Evolutionary conservation across 441 rosid species (phyloP), one percentile per base, ranked within the genome.

Genomic region (Adansonia gregorii): DNA sequence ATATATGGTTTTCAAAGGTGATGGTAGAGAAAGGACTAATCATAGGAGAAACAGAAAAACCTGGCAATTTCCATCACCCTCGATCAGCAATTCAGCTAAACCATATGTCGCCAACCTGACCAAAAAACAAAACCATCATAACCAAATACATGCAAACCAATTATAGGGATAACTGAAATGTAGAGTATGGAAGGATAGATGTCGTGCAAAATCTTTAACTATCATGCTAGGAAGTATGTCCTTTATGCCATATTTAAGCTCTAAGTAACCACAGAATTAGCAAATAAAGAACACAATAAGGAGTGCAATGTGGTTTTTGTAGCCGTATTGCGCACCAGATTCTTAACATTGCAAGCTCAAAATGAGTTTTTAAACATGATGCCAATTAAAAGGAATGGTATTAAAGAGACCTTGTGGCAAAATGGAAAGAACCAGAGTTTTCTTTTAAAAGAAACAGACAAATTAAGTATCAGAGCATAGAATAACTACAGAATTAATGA

Each of bases 61-160:
- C 99, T 95, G 98, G 81, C 98, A 95, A 84, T 95, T 95, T 31
- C 99, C 99, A 82, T 95, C 99, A 56, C 99, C 99, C 79, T 92
- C 97, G 61, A 93, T 93, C 79, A 89, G 97, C 82, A 95, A 75
- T 85, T 95, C 99, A 72, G 88, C 92, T 82, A 95, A 85, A 63
- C 88, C 93, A 88, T 93, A 95, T 39, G 95, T 87, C 4, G 86
- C 82, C 92, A 95, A 85, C 86, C 99, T 93, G 81, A 79, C 78
- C 15, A 5, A 79, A 77, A 70, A 72, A 19, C 11, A 45, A 55
- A 76, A 55, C 48, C 15, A 68, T 66, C 41, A 72, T 68, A 46
- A 77, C 49, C 15, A 63, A 27, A 24, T 51, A 17, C 58, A 68
- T 9, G 55, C 12, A 73, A 35, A 79, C 67, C 12, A 70, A 68